phyloP scores from a whole-genome alignment of 345 rosid species.

The Rhodamnia argentea region DNA sequence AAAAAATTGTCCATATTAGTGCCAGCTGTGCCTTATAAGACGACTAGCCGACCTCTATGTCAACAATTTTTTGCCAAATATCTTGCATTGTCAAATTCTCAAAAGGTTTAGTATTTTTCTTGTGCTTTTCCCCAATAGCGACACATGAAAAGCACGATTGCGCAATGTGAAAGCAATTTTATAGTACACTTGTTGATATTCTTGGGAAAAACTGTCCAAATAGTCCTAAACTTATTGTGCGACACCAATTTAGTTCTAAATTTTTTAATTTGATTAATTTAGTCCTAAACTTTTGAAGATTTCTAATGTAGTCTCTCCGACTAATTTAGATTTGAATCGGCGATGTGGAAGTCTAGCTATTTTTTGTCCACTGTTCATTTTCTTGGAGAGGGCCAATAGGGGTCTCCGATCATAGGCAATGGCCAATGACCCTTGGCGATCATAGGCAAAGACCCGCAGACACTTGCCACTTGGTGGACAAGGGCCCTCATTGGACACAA shows the following conservation, averaged over 20 bases:
- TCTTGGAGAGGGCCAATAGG: not conserved
- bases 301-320: not conserved
- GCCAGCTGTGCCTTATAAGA: too few species aligned
- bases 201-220: not conserved
- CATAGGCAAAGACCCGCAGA: not conserved
- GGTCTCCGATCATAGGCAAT: not conserved
- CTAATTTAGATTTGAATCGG: not conserved
- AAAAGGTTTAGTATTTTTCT: too few species aligned
- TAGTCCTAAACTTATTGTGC: not conserved
- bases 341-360: too few species aligned
- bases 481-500: not conserved
- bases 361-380: not conserved
- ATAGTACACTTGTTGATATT: not conserved
- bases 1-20: too few species aligned
- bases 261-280: not conserved
- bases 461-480: accelerated
- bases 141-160: not conserved
- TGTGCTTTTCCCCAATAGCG: too few species aligned
- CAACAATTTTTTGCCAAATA: too few species aligned
- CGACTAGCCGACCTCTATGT: too few species aligned
- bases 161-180: not conserved
- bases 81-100: too few species aligned
- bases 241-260: too few species aligned
- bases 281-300: not conserved
- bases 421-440: not conserved